phyloP scores from a whole-genome alignment of 768 basidiomycete species.

The Lentinus brumalis region DNA sequence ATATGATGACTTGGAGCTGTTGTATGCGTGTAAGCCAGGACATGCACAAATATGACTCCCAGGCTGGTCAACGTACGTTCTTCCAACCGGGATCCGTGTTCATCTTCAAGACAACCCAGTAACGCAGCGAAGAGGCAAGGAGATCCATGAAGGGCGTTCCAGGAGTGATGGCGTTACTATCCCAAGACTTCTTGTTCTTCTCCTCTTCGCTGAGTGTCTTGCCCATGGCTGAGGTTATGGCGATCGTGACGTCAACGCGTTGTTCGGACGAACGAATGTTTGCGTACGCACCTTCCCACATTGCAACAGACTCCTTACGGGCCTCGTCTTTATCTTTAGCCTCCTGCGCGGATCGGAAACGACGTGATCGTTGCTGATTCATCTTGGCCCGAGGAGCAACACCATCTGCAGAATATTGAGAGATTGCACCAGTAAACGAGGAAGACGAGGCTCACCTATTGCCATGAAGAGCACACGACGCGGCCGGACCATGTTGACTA shows the following conservation, averaged over 20 bases:
- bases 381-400: constrained; percentile 99
- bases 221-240: constrained; percentile 74
- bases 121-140: constrained; percentile 83
- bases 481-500: constrained; percentile 96
- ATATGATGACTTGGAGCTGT: constrained; percentile 94
- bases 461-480: constrained; percentile 98
- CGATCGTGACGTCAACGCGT: neutral
- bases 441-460: constrained; percentile 61
- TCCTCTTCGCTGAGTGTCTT: constrained; percentile 82
- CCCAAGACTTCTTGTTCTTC: constrained; percentile 87
- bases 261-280: neutral
- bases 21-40: neutral
- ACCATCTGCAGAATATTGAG: constrained; percentile 61
- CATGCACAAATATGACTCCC: neutral
- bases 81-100: constrained; percentile 97
- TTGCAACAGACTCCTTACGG: constrained; percentile 72
- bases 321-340: constrained; percentile 93
- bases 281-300: constrained; percentile 73
- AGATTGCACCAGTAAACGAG: neutral
- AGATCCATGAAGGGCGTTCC: constrained; percentile 99
- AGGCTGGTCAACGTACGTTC: constrained; percentile 47
- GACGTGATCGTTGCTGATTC: constrained; percentile 98
- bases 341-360: constrained; percentile 94
- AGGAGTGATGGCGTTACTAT: constrained; percentile 98
- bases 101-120: constrained; percentile 96